Base-by-base conservation (phyloP, 768 basidiomycete species). In the Tremella fuciformis region DNA sequence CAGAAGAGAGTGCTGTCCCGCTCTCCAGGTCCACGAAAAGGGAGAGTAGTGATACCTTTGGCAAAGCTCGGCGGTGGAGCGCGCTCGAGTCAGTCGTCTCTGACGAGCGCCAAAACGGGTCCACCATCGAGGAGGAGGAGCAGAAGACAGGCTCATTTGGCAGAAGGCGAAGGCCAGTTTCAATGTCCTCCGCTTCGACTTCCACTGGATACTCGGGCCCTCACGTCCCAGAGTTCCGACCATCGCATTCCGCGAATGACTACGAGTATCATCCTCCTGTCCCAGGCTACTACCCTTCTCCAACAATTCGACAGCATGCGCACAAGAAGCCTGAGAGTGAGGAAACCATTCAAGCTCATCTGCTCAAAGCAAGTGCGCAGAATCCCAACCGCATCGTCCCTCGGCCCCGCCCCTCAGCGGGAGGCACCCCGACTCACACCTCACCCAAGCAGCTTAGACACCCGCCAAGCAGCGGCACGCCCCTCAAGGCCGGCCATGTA, bases 341-440 rank as follows among this genome's bases (percentile, higher is more conserved):
- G n/a, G 55, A 47, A 18, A 57, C 56, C 1, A 68, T 68, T 19
- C 49, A 57, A 9, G 62, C 63, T 3, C 58, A 68, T 39, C 58
- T 71, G 15, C 47, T 66, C n/a, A 61, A 62, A 34, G 40, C 53
- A 8, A 64, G 56, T 16, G 58, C 62, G n/a, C 46, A 44, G 53
- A 66, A 65, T 44, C 58, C 57, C 2, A 46, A 56, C 13, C 29
- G 53, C n/a, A 68, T 68, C 26, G 60, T 66, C 8, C 66, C 69
- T n/a, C 42, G 42, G 8, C 42, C 22, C 37, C 29, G 19, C 16
- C 55, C 3, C 24, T n/a, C 8, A 24, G 55, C 19, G n/a, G 22
- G 21, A 48, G 42, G n/a, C 24, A 21, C 59, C 53, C 24, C 11
- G 21, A 11, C 19, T 25, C 44, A 50, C 13, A 29, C 16, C 25